Percentiles rank a stretch among this genome's conserved stretches.
Conservation (phyloP, 768 basidiomycete genomes). For the Mycena venus region DNA sequence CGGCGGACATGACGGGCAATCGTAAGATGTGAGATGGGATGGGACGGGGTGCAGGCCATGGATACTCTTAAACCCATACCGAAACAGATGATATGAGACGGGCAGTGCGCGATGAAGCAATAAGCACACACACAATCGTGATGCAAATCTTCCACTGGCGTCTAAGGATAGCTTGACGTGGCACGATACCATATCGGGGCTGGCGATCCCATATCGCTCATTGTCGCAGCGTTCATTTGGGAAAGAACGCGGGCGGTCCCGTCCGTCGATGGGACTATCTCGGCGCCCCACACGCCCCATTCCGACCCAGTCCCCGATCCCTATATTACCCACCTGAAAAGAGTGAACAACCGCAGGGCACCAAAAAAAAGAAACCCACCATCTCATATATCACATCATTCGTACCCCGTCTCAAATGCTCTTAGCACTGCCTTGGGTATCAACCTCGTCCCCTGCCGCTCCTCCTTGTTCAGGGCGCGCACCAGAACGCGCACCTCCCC, state of each 20-base stretch:
- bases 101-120: conserved; percentile 25
- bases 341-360: not conserved
- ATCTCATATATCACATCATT: not conserved
- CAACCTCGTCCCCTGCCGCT: not conserved
- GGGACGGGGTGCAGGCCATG: no score
- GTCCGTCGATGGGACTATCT: not conserved
- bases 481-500: conserved; percentile 14
- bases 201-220: not conserved
- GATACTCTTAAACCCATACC: conserved; percentile 7
- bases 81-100: not conserved
- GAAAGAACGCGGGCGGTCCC: not conserved
- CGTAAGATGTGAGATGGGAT: conserved; percentile 8
- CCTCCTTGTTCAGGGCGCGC: not conserved
- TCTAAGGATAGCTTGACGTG: not conserved
- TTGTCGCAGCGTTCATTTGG: no score
- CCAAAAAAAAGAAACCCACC: not conserved
- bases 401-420: not conserved
- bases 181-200: not conserved
- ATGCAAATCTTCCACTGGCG: not conserved
- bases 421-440: conserved; percentile 8
- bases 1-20: conserved; percentile 15
- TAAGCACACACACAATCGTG: conserved; percentile 1
- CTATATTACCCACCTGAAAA: no score
- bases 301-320: no score
- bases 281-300: not conserved